Conservation (phyloP, 495 filamentous ascomycete genomes). For the Lophium mytilinum region DNA sequence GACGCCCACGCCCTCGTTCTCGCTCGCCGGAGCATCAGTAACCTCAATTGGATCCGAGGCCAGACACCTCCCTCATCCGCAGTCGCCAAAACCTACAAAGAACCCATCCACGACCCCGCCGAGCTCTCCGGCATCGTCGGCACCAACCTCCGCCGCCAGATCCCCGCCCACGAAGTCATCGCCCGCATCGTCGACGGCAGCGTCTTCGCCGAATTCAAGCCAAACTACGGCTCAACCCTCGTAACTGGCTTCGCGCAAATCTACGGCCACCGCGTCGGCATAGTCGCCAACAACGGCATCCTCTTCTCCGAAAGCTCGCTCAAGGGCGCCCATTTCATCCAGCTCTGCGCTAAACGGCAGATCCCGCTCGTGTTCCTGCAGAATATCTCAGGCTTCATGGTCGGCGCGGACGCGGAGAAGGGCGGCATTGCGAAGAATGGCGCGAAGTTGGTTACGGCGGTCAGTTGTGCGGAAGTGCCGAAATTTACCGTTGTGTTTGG, state of each 20-base stretch:
- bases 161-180: constrained; percentile 85
- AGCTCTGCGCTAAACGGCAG: constrained; percentile 85
- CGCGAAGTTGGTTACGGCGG: constrained; percentile 92
- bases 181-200: constrained; percentile 89
- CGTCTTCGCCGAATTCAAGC: constrained; percentile 90
- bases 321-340: constrained; percentile 96
- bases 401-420: constrained; percentile 82
- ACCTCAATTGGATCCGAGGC: constrained; percentile 71
- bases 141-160: constrained; percentile 74
- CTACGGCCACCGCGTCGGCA: constrained; percentile 85
- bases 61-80: constrained; percentile 2
- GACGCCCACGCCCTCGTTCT: constrained; percentile 90
- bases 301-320: constrained; percentile 86
- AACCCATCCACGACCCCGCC: constrained; percentile 72
- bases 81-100: constrained; percentile 31
- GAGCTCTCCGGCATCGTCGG: constrained; percentile 85
- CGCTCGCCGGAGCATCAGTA: constrained; percentile 71
- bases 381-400: constrained; percentile 98
- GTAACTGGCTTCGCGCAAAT: constrained; percentile 91
- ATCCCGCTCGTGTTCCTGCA: constrained; percentile 91
- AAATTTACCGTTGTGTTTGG: constrained; percentile 96
- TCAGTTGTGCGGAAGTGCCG: constrained; percentile 89
- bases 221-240: constrained; percentile 79
- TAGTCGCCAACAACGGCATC: constrained; percentile 95
- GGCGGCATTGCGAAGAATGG: constrained; percentile 98